These are phyloP conservation scores for Chenopodium album DNA, from an alignment of 148 eudicot genomes.

Conservation along the genomic window DNA sequence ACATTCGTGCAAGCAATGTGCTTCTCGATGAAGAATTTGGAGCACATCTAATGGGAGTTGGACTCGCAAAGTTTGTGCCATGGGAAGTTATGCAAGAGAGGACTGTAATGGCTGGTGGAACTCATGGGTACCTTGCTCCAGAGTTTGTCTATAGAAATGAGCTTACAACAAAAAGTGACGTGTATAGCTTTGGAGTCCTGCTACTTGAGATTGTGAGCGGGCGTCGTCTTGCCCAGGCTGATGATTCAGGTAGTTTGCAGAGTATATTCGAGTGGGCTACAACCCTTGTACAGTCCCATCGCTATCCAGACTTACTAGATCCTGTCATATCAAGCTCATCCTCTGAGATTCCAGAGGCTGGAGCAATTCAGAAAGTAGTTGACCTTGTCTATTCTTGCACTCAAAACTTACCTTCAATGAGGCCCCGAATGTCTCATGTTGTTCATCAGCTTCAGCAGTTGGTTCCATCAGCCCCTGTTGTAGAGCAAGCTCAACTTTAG, in stretches of 20 bases:
- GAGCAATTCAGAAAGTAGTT: conserved; percentile 81
- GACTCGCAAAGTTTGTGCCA: conserved; percentile 87
- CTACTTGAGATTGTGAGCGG: conserved; percentile 86
- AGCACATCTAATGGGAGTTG: conserved; percentile 89
- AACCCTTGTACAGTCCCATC: conserved; percentile 75
- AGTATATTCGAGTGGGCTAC: conserved; percentile 98
- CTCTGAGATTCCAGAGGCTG: conserved; percentile 66
- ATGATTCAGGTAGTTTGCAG: conserved; percentile 86
- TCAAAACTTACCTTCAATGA: conserved; percentile 84
- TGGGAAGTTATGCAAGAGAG: conserved; percentile 96
- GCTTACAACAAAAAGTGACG: conserved; percentile 93
- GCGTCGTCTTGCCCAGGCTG: conserved; percentile 88
- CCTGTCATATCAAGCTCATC: conserved; percentile 55
- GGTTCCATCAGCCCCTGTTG: conserved; percentile 39
- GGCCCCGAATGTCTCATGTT: conserved; percentile 95
- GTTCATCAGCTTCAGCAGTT: conserved; percentile 93
- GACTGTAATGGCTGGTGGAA: conserved; percentile 90
- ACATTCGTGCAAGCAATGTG: conserved; percentile 86
- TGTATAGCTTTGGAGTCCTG: conserved; percentile 90
- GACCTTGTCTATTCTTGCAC: conserved; percentile 94
- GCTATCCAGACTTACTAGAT: conserved; percentile 73
- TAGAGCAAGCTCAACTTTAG: conserved; percentile 31
- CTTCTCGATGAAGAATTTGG: conserved; percentile 83
- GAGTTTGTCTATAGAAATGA: conserved; percentile 91
- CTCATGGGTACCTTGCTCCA: conserved; percentile 87